These are phyloP conservation scores for Alternaria sp. DNA, from an alignment of 2,329 filamentous ascomycete species.

Conservation along the genomic window DNA sequence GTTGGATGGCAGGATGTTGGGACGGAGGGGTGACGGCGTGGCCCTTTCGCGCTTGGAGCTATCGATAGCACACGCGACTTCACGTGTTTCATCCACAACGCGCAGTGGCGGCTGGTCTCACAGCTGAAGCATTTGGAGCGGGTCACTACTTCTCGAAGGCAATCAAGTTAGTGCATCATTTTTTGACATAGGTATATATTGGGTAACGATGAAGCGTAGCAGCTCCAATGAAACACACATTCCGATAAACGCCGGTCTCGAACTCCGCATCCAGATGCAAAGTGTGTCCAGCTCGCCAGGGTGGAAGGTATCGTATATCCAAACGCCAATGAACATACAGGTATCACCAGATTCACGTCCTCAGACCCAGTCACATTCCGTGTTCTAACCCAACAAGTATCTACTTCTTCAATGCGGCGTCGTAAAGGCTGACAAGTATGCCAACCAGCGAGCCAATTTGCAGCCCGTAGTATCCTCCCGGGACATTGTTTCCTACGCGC, in stretches of 20 bases:
- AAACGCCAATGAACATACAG: constrained; percentile 4
- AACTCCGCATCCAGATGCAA: neutral
- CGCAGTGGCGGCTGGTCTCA: neutral
- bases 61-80: constrained; percentile 4
- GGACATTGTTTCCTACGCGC: constrained; percentile 70
- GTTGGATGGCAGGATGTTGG: neutral
- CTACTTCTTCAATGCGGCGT: constrained; percentile 72
- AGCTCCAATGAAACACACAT: neutral
- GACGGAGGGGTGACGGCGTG: neutral
- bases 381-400: neutral
- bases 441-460: constrained; percentile 73
- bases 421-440: constrained; percentile 73
- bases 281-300: neutral
- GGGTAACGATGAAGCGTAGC: neutral
- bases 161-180: neutral
- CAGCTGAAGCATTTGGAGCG: neutral
- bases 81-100: neutral
- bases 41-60: neutral
- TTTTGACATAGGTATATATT: neutral
- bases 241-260: neutral
- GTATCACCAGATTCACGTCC: neutral
- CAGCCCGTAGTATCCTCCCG: constrained; percentile 73
- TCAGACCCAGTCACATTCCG: neutral
- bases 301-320: constrained; percentile 1
- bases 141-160: neutral